Conservation (phyloP, 2,329 filamentous ascomycete genomes). For the Sclerotinia borealis region DNA sequence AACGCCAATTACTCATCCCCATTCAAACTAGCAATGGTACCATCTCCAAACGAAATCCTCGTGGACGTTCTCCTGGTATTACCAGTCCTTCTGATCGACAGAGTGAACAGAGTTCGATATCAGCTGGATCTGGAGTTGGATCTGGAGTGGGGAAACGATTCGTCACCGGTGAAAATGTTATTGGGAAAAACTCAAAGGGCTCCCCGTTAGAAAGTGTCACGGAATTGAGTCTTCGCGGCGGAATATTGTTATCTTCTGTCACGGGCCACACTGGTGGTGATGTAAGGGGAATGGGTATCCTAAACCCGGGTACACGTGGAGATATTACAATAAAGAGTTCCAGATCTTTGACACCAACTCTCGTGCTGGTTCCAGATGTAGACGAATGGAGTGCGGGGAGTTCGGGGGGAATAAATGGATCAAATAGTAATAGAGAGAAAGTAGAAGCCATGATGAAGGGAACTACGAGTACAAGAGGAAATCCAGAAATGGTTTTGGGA, state of each 20-base stretch:
- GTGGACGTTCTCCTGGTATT: neutral
- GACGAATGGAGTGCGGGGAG: neutral
- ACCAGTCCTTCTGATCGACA: neutral
- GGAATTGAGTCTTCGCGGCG: neutral
- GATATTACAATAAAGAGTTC: neutral
- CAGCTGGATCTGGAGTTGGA: neutral
- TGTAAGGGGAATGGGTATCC: neutral
- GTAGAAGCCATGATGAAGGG: neutral
- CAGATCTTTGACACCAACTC: neutral
- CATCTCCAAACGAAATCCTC: neutral
- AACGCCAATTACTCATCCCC: slow-evolving; percentile 52
- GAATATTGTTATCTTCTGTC: neutral
- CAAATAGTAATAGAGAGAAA: neutral
- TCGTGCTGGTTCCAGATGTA: neutral
- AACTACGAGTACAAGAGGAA: neutral
- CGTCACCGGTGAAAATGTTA: neutral
- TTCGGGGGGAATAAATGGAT: neutral
- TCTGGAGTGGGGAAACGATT: neutral
- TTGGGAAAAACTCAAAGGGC: neutral
- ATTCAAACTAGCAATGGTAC: slow-evolving; percentile 29
- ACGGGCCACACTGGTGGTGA: neutral
- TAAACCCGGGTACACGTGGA: neutral
- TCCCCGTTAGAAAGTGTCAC: neutral
- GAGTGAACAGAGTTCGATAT: neutral
- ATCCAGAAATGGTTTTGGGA: neutral